Percentiles rank a stretch among this genome's conserved stretches.
phyloP scores from a whole-genome alignment of 768 basidiomycete genomes.

The Fibroporia radiculosa region DNA sequence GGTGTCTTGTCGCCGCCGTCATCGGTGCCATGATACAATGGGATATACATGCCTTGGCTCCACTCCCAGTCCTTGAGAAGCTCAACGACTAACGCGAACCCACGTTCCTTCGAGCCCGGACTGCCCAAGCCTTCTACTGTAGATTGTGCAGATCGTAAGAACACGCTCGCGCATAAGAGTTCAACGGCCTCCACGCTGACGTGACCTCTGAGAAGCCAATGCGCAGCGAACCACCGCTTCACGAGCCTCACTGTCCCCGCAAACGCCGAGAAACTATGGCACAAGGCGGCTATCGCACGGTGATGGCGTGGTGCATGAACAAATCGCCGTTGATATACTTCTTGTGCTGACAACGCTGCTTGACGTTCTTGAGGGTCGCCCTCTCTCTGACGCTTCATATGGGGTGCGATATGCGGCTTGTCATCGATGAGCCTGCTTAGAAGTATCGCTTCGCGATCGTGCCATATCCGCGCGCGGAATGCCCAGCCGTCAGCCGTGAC shows the following conservation, averaged over 20 bases:
- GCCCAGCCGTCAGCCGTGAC: conserved; percentile 80
- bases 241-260: conserved; percentile 80
- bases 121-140: conserved; percentile 31
- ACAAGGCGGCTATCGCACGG: conserved; percentile 67
- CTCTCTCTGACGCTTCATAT: conserved; percentile 10
- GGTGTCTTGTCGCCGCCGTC: conserved; percentile 6
- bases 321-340: conserved; percentile 63
- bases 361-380: conserved; percentile 39
- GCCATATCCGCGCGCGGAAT: conserved; percentile 77
- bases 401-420: conserved; percentile 24
- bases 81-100: conserved; percentile 66
- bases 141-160: conserved; percentile 37
- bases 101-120: conserved; percentile 73
- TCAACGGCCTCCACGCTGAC: conserved; percentile 78
- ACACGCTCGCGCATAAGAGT: conserved; percentile 73
- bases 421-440: conserved; percentile 61
- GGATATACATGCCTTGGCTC: conserved; percentile 66
- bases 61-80: conserved; percentile 82
- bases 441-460: conserved; percentile 77
- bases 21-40: conserved; percentile 49
- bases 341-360: conserved; percentile 48
- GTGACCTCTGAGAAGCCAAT: conserved; percentile 75
- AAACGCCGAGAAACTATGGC: conserved; percentile 74
- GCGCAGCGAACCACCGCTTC: conserved; percentile 89
- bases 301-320: conserved; percentile 81